A percentile compares a stretch with the other conserved stretches of the same genome.
phyloP scores from a whole-genome alignment of 495 filamentous ascomycete genomes.

The Achaetomiella virescens region DNA sequence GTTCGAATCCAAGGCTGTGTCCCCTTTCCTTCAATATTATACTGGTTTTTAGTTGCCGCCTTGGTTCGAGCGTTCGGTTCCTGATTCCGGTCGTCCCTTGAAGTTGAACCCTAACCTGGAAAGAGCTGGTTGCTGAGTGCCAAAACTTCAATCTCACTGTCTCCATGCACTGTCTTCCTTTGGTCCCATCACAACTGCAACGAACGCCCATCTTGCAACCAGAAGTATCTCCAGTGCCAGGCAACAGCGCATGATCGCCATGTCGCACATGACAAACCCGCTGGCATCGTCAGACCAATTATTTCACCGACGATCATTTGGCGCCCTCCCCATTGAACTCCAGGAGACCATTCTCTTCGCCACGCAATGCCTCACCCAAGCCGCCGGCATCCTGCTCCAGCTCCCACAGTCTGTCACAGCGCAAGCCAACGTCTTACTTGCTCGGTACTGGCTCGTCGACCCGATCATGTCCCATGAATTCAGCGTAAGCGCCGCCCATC shows the following conservation, averaged over 20 bases:
- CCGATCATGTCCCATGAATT: conserved; percentile 42
- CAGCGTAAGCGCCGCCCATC: conserved; percentile 28
- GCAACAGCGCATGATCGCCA: conserved; percentile 14
- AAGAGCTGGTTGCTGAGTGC: too few relatives aligned
- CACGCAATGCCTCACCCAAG: conserved; percentile 73
- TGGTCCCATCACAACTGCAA: background rate
- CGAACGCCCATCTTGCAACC: background rate
- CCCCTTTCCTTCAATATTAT: too few relatives aligned
- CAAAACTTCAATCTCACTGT: too few relatives aligned
- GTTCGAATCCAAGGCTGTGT: too few relatives aligned
- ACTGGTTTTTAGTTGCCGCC: too few relatives aligned
- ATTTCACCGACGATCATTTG: conserved; percentile 44
- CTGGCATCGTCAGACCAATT: conserved; percentile 81
- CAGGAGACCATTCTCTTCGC: conserved; percentile 65
- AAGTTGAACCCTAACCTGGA: too few relatives aligned
- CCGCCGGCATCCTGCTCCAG: conserved; percentile 77
- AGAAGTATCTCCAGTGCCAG: background rate
- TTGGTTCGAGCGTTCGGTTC: too few relatives aligned
- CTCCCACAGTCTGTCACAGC: conserved; percentile 86
- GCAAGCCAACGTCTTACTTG: conserved; percentile 80
- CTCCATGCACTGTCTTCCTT: too few relatives aligned
- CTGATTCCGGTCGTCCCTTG: too few relatives aligned
- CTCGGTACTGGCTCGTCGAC: conserved; percentile 73
- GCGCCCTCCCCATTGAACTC: conserved; percentile 67
- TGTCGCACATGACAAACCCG: conserved; percentile 68